These are phyloP conservation scores for Glebionis coronaria DNA, from an alignment of 129 eudicot species.

Conservation along the genomic window DNA sequence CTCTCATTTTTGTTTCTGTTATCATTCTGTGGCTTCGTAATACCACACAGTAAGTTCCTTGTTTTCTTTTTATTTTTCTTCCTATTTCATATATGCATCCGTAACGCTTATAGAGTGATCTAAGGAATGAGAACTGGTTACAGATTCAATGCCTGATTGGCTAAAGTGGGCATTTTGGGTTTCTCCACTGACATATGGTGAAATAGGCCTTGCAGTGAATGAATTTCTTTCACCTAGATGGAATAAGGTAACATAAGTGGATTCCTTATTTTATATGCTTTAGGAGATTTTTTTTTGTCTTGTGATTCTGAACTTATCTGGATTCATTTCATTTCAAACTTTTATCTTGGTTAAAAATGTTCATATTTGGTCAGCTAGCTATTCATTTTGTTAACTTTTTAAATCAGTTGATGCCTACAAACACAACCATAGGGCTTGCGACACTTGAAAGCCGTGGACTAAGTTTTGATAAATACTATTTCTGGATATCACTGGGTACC, in stretches of 20 bases:
- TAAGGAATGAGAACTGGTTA: conserved; percentile 7
- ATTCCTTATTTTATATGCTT: background rate
- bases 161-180: conserved; percentile 61
- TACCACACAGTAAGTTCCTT: conserved; percentile 52
- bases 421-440: conserved; percentile 56
- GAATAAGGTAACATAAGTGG: conserved; percentile 42
- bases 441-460: conserved; percentile 60
- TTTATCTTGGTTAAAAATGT: too few relatives aligned
- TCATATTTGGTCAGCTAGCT: background rate
- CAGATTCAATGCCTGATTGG: conserved; percentile 62
- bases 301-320: background rate
- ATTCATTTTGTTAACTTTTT: conserved; percentile 3
- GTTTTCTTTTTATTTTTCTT: background rate
- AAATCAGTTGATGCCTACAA: conserved; percentile 38
- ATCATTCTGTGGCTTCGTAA: conserved; percentile 60
- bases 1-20: conserved; percentile 39
- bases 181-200: conserved; percentile 54
- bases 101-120: background rate
- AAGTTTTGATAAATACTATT: conserved; percentile 39
- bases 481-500: conserved; percentile 70
- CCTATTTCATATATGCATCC: conserved; percentile 8
- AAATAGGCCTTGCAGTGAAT: conserved; percentile 57
- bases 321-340: too few relatives aligned
- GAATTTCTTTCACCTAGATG: conserved; percentile 65
- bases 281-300: background rate